These are phyloP conservation scores for Krasilnikovozyma curviuscula DNA, from an alignment of 768 basidiomycete genomes.

Conservation along the genomic window DNA sequence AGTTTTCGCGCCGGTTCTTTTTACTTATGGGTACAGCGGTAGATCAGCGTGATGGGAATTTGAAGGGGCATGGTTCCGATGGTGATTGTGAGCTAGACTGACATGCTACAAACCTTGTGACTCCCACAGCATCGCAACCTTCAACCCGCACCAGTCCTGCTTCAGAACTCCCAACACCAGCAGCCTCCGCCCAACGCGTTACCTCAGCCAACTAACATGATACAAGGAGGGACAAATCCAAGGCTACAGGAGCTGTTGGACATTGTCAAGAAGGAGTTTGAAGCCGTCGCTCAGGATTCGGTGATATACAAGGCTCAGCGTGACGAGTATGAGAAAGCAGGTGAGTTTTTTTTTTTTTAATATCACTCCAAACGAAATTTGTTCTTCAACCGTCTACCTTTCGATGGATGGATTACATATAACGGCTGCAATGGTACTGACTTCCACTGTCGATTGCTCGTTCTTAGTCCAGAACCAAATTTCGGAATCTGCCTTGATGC, in stretches of 20 bases:
- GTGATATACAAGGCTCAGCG: conserved; percentile 50
- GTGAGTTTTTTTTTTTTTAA: conserved; percentile 32
- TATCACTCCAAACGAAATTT: neutral
- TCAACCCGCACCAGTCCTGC: too few relatives aligned
- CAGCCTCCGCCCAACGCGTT: too few relatives aligned
- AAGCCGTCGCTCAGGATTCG: conserved; percentile 48
- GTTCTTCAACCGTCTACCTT: neutral
- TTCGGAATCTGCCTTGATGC: conserved; percentile 72
- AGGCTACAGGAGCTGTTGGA: conserved; percentile 63
- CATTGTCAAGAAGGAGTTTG: conserved; percentile 64
- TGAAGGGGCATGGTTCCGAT: too few relatives aligned
- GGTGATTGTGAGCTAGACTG: too few relatives aligned
- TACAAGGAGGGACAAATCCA: too few relatives aligned
- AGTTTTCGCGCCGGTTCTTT: too few relatives aligned
- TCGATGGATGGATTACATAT: conserved; percentile 18
- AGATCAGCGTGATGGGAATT: too few relatives aligned
- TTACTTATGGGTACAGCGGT: too few relatives aligned
- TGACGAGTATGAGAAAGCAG: conserved; percentile 77
- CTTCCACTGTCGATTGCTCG: neutral
- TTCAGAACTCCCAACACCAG: too few relatives aligned
- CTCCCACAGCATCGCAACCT: too few relatives aligned
- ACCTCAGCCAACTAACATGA: too few relatives aligned
- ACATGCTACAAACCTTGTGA: too few relatives aligned
- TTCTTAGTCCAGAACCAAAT: conserved; percentile 40
- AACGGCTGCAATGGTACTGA: neutral